Conservation (phyloP, 164 flowering plant genomes). For the Nymphaea thermarum region DNA sequence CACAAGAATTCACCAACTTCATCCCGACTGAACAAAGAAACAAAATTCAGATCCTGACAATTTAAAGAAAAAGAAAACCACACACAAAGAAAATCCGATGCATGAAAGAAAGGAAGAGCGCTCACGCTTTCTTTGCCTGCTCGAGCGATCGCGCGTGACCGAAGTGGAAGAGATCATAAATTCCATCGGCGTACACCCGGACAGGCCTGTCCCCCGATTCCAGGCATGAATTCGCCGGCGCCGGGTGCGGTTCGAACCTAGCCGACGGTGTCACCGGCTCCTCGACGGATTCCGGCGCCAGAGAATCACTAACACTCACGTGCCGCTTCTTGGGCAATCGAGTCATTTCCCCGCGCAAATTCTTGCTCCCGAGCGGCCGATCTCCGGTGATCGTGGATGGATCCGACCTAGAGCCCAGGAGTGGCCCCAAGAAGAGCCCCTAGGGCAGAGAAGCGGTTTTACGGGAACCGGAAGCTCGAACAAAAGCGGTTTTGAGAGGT, state of each 20-base stretch:
- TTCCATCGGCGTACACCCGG: conserved; percentile 15
- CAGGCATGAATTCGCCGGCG: conserved; percentile 2
- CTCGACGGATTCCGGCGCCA: not conserved
- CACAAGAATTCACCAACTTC: not conserved
- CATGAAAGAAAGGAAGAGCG: not conserved
- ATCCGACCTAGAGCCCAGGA: no score
- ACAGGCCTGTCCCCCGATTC: conserved; percentile 4
- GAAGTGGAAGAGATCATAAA: conserved; percentile 91
- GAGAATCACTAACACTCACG: not conserved
- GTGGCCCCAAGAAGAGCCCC: no score
- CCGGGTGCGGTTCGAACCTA: conserved; percentile 4
- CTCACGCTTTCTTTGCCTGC: conserved; percentile 74
- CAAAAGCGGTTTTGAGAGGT: no score
- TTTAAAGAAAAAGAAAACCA: no score
- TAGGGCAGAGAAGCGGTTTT: no score
- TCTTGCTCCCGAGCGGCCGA: not conserved
- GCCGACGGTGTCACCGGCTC: not conserved
- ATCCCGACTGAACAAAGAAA: not conserved
- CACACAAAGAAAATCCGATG: not conserved
- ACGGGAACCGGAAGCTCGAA: no score
- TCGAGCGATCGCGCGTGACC: conserved; percentile 94
- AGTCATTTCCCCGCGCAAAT: not conserved
- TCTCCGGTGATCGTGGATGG: not conserved
- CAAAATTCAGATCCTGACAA: not conserved
- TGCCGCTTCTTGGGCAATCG: not conserved